Percentiles rank a stretch among this genome's conserved stretches.
Conservation (phyloP, 768 basidiomycete genomes). For the Trichaptum fuscoviolaceum region DNA sequence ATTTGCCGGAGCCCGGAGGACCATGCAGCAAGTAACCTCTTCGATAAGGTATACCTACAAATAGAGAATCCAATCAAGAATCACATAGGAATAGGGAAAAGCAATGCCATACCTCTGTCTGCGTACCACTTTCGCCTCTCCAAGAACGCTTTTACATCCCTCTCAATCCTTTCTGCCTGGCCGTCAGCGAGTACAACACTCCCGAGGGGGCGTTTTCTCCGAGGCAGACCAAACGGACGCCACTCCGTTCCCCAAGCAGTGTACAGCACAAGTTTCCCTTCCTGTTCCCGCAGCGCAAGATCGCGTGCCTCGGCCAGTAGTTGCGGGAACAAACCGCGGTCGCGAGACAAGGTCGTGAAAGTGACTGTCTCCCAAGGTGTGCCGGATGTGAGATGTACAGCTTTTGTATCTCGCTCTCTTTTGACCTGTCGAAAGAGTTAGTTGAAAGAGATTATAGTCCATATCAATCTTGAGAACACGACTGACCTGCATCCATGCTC, state of each 20-base stretch:
- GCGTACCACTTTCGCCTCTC: conserved; percentile 89
- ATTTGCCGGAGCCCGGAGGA: conserved; percentile 97
- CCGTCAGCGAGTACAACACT: conserved; percentile 87
- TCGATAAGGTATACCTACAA: conserved; percentile 91
- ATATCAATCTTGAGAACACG: conserved; percentile 3
- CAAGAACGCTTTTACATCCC: conserved; percentile 79
- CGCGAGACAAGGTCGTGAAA: conserved; percentile 85
- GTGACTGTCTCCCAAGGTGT: conserved; percentile 97
- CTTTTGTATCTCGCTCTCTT: conserved; percentile 89
- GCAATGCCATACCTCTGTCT: conserved; percentile 67
- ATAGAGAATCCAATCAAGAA: no score
- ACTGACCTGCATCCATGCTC: conserved; percentile 93
- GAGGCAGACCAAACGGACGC: conserved; percentile 90
- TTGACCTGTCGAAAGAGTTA: conserved; percentile 57
- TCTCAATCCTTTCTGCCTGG: conserved; percentile 77
- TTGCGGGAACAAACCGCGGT: conserved; percentile 72
- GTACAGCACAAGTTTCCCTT: conserved; percentile 93
- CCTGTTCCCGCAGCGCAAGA: conserved; percentile 77
- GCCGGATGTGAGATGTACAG: conserved; percentile 88
- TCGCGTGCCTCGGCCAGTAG: conserved; percentile 88
- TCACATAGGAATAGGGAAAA: no score
- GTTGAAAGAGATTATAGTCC: not conserved
- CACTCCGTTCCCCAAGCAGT: conserved; percentile 97
- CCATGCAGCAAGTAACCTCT: conserved; percentile 93
- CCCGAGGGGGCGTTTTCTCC: conserved; percentile 76